These are phyloP conservation scores for Zalaria sp. DNA, from an alignment of 2,329 filamentous ascomycete genomes.

Conservation along the genomic window DNA sequence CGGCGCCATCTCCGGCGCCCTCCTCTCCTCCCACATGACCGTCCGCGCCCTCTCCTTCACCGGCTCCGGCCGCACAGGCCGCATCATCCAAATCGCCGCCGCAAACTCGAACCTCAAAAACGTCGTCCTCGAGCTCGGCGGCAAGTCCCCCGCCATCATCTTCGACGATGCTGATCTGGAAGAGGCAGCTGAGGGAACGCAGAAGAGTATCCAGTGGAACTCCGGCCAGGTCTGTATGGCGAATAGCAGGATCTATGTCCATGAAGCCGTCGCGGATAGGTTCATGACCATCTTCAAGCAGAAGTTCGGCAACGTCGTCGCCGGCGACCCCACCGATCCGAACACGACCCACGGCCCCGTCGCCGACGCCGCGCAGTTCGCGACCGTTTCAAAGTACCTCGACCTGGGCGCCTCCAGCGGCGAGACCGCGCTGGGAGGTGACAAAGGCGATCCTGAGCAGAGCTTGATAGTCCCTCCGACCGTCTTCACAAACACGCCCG, in stretches of 20 bases:
- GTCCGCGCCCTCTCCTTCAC: slow-evolving; percentile 16
- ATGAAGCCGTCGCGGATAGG: slow-evolving; percentile 33
- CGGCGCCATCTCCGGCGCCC: slow-evolving; percentile 15
- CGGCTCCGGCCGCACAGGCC: slow-evolving; percentile 11
- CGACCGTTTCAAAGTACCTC: slow-evolving; percentile 31
- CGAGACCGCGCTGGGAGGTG: neutral
- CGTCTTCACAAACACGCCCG: slow-evolving; percentile 30
- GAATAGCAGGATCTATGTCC: slow-evolving; percentile 42
- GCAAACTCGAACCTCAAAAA: slow-evolving; percentile 16
- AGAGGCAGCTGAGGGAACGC: slow-evolving; percentile 18
- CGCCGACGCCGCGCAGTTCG: slow-evolving; percentile 36
- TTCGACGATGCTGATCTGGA: slow-evolving; percentile 20
- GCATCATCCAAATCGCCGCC: slow-evolving; percentile 9
- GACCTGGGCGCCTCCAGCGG: slow-evolving; percentile 13
- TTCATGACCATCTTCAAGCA: slow-evolving; percentile 28
- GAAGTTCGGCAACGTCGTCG: slow-evolving; percentile 13
- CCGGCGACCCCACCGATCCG: slow-evolving; percentile 14
- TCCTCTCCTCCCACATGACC: slow-evolving; percentile 17
- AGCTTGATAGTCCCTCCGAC: slow-evolving; percentile 24
- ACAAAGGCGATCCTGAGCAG: slow-evolving; percentile 1
- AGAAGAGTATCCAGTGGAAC: slow-evolving; percentile 37
- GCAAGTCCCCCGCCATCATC: slow-evolving; percentile 13
- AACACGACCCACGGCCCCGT: slow-evolving; percentile 30
- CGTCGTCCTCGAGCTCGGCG: slow-evolving; percentile 15
- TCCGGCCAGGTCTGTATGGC: slow-evolving; percentile 47